Evolutionary conservation across 1,284 basidiomycete species (phyloP), one percentile per base, ranked within the genome.

Genomic region (Xerocomus nothofagi): DNA sequence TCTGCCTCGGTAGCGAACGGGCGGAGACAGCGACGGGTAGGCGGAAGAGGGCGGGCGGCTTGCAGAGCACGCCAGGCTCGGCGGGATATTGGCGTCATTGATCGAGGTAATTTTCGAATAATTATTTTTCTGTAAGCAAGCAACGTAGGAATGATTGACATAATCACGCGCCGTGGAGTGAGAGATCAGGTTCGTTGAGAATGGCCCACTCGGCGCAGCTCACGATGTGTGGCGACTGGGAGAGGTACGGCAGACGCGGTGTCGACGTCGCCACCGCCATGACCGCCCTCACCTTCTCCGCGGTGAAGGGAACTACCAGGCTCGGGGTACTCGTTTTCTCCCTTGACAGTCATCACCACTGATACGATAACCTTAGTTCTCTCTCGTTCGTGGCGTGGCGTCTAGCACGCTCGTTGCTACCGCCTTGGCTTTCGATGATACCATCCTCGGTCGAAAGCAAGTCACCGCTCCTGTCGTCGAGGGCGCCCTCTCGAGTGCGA

Each of bases 261-360:
- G 71, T 88, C 49, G 84, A 87, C 57, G 66, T 82, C 31, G 86
- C 85, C 8, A 81, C 83, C 15, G 68, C 79, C 41, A 77, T 81
- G 24, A 75, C 82, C 33, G 73, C 79, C 20, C 54, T 86, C 39
- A 79, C 82, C 27, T 89, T 90, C 57, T 76, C 75, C 21, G 81
- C 79, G 10, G 84, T 77, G n/a, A 89, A 86, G 65, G 69, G 71
- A 15, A 76, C 80, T 26, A 90, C 88, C 12, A 78, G 76, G 54
- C 68, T 89, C 44, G 84, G 84, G 50, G 86, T 88, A 67, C 51
- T 77, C 73, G 37, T 30, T 26, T 29, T 36, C 41, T 18, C 5
- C 18, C 33, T 40, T 49, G 43, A 24, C 37, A 27, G 8, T 20
- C 31, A 33, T 34, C 32, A 7, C 4, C 18, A 36, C 36, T 53